Evolutionary conservation across 805 yeast species (phyloP).

Genomic region (Lachancea fermentati): DNA sequence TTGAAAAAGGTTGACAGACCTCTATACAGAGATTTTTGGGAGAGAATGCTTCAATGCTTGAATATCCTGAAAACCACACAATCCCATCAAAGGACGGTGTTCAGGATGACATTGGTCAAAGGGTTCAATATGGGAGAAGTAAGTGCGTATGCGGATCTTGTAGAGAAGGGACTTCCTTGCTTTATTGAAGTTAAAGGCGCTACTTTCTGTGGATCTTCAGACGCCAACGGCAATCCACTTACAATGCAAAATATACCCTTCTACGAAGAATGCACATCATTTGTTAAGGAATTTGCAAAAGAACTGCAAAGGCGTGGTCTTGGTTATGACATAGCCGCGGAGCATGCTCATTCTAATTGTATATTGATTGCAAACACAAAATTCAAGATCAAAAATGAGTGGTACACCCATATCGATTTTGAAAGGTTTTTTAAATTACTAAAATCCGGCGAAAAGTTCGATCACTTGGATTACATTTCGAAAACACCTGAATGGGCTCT

Average conservation of each 20-base stretch:
- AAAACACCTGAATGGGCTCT: constrained; percentile 89
- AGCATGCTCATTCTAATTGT: constrained; percentile 94
- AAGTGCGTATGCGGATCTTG: constrained; percentile 80
- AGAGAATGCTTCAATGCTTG: constrained; percentile 71
- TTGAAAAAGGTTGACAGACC: constrained; percentile 85
- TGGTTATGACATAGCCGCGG: constrained; percentile 81
- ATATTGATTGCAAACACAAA: constrained; percentile 72
- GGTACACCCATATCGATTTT: constrained; percentile 90
- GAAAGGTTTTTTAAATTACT: constrained; percentile 66
- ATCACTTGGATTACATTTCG: constrained; percentile 71
- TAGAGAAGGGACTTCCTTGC: constrained; percentile 74
- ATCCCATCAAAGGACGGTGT: constrained; percentile 82
- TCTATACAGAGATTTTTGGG: constrained; percentile 88
- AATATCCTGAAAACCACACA: constrained; percentile 72
- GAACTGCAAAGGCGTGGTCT: constrained; percentile 64
- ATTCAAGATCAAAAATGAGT: constrained; percentile 62
- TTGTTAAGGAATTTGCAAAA: constrained; percentile 57
- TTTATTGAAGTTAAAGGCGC: constrained; percentile 93
- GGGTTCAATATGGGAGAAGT: constrained; percentile 85
- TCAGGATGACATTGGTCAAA: constrained; percentile 83
- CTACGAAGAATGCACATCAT: constrained; percentile 79
- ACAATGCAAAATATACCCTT: constrained; percentile 96
- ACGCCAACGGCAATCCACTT: constrained; percentile 77
- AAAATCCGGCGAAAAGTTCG: constrained; percentile 57
- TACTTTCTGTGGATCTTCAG: constrained; percentile 87